Conservation (phyloP, 495 filamentous ascomycete species). For the Podospora pseudocomata region DNA sequence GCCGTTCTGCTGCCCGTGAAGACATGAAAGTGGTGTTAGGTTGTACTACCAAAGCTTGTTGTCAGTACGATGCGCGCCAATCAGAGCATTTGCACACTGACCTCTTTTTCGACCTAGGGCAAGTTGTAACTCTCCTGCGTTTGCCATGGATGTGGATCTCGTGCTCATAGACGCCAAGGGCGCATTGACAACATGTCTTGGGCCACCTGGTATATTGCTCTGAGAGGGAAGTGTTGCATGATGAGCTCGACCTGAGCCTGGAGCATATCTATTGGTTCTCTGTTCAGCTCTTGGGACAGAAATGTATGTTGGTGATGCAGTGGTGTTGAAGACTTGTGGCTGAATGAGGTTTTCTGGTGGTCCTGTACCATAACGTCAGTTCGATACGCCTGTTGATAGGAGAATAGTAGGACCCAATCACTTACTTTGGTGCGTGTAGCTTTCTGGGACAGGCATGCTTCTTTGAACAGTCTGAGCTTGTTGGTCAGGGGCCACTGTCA, state of each 20-base stretch:
- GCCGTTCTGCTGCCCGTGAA: background rate
- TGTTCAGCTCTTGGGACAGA: background rate
- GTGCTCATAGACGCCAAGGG: background rate
- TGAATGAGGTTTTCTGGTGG: background rate
- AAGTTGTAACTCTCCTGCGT: background rate
- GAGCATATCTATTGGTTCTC: background rate
- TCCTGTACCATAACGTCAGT: background rate
- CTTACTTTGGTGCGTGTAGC: background rate
- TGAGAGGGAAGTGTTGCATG: background rate
- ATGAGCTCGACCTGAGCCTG: background rate
- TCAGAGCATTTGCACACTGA: background rate
- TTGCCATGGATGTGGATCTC: background rate
- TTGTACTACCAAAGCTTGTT: background rate
- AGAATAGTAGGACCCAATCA: background rate
- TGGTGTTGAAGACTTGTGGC: background rate
- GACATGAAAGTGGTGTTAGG: background rate
- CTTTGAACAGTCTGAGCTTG: background rate
- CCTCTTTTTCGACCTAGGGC: background rate
- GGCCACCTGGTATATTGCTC: background rate
- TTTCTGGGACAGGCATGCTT: background rate
- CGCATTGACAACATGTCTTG: background rate
- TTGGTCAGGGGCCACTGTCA: background rate
- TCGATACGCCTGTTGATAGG: background rate
- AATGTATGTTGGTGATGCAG: background rate
- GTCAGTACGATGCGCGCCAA: background rate